phyloP scores from a whole-genome alignment of 257 asterid species.

The Petrea volubilis region DNA sequence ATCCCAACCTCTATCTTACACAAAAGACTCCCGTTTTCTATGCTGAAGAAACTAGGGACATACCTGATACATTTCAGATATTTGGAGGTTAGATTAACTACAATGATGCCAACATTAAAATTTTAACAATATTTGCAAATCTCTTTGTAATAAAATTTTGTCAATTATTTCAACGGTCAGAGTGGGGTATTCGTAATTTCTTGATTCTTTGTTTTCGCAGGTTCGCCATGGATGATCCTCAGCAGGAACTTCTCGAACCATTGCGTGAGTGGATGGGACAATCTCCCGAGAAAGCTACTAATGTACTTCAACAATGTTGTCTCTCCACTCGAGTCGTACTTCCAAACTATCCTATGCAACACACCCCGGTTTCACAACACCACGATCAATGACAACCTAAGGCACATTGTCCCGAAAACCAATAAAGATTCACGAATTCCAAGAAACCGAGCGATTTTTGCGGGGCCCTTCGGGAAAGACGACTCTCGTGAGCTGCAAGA shows the following conservation, averaged over 20 bases:
- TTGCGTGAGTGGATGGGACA: conserved; percentile 54
- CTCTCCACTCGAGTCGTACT: conserved; percentile 52
- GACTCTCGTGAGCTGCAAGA: conserved; percentile 37
- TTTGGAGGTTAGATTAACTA: conserved; percentile 60
- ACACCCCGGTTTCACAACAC: conserved; percentile 47
- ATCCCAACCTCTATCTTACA: conserved; percentile 39
- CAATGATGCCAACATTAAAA: no score
- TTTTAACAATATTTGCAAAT: no score
- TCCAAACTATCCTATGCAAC: conserved; percentile 63
- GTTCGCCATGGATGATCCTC: conserved; percentile 58
- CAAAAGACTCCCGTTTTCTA: conserved; percentile 31
- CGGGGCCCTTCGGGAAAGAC: conserved; percentile 33
- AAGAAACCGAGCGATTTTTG: conserved; percentile 24
- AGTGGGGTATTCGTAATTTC: no score
- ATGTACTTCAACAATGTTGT: conserved; percentile 57
- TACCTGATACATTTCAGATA: conserved; percentile 49
- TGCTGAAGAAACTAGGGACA: conserved; percentile 43
- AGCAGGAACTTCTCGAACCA: conserved; percentile 54
- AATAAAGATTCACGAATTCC: no score
- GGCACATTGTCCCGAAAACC: conserved; percentile 25
- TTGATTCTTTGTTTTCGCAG: conserved; percentile 30
- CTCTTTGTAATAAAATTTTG: no score
- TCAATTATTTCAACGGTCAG: no score
- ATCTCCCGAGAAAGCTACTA: conserved; percentile 57
- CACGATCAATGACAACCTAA: conserved; percentile 36